These are phyloP conservation scores for Pichia gijzeniarum DNA, from an alignment of 805 yeast species.

Conservation along the genomic window DNA sequence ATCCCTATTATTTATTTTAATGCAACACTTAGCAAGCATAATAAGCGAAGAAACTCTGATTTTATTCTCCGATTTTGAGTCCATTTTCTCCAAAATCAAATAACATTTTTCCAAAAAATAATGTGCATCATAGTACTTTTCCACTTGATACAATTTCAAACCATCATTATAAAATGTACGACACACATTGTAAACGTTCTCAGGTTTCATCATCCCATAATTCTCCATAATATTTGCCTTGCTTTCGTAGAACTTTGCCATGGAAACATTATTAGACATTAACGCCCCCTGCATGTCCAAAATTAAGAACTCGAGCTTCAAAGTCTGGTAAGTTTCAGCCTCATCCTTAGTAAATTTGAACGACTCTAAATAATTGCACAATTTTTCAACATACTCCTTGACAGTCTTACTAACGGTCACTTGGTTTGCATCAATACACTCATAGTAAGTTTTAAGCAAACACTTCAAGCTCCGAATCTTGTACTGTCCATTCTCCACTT, in stretches of 20 bases:
- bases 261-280: constrained; percentile 28
- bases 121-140: constrained; percentile 9
- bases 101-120: constrained; percentile 15
- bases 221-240: constrained; percentile 23
- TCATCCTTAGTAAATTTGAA: neutral
- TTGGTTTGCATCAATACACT: constrained; percentile 24
- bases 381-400: constrained; percentile 28
- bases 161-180: constrained; percentile 31
- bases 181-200: constrained; percentile 24
- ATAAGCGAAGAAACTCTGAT: constrained; percentile 22
- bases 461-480: constrained; percentile 31
- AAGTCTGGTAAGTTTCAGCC: neutral
- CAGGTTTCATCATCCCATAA: constrained; percentile 12
- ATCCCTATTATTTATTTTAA: constrained; percentile 19
- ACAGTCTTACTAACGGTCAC: constrained; percentile 16
- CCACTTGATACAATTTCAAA: constrained; percentile 10
- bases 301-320: constrained; percentile 26
- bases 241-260: constrained; percentile 31
- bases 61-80: constrained; percentile 13
- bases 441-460: constrained; percentile 25
- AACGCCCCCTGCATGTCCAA: constrained; percentile 29
- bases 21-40: constrained; percentile 24
- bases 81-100: constrained; percentile 16
- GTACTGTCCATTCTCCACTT: constrained; percentile 16
- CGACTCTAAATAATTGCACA: constrained; percentile 21